Evolutionary conservation across 495 filamentous ascomycete genomes (phyloP).

Genomic region (Lentithecium fluviatile): DNA sequence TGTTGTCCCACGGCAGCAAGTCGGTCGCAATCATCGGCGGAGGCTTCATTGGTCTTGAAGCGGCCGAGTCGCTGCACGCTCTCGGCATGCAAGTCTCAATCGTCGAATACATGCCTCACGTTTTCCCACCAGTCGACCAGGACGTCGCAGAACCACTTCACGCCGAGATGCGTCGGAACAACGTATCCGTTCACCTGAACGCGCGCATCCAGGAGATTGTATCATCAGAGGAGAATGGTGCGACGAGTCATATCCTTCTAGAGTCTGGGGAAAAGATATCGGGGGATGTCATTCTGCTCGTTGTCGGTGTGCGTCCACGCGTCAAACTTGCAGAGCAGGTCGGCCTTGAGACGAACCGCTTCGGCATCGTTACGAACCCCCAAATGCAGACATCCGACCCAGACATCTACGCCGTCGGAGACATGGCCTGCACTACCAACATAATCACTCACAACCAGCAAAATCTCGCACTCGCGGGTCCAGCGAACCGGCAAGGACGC

Average conservation of each 20-base stretch:
- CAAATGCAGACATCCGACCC: slow-evolving; percentile 41
- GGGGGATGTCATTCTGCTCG: slow-evolving; percentile 35
- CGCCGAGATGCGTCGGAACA: slow-evolving; percentile 32
- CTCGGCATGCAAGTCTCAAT: slow-evolving; percentile 46
- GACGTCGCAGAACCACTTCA: slow-evolving; percentile 38
- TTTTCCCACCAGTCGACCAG: slow-evolving; percentile 38
- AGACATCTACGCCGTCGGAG: slow-evolving; percentile 43
- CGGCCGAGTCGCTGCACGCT: slow-evolving; percentile 54
- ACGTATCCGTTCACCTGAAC: slow-evolving; percentile 31
- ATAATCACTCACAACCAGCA: slow-evolving; percentile 12
- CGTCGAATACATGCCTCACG: slow-evolving; percentile 39
- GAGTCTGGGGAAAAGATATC: slow-evolving; percentile 10
- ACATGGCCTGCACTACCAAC: slow-evolving; percentile 42
- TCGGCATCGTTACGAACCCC: slow-evolving; percentile 34
- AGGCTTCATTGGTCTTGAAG: slow-evolving; percentile 43
- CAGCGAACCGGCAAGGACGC: slow-evolving; percentile 42
- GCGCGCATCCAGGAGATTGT: slow-evolving; percentile 26
- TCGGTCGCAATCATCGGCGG: slow-evolving; percentile 37
- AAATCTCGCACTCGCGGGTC: slow-evolving; percentile 39
- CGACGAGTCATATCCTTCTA: not conserved
- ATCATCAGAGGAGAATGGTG: not conserved
- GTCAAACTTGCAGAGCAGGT: slow-evolving; percentile 32
- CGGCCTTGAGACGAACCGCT: slow-evolving; percentile 33
- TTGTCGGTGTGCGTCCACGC: slow-evolving; percentile 34
- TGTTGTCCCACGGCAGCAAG: slow-evolving; percentile 17